These are phyloP conservation scores for Gossypium mustelinum DNA, from an alignment of 345 rosid genomes.

Conservation along the genomic window DNA sequence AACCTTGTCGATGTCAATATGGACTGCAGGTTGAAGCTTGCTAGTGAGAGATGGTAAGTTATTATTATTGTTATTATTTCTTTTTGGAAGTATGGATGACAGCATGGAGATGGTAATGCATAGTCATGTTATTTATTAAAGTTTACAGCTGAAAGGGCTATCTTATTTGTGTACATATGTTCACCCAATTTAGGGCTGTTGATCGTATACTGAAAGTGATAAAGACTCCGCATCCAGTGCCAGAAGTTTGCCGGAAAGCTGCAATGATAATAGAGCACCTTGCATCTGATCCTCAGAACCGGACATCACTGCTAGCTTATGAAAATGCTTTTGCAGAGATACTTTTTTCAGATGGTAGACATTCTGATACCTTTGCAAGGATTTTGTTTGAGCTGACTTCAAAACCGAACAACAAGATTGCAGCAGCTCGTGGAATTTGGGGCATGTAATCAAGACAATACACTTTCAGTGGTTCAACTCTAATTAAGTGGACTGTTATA, in stretches of 20 bases:
- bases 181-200: conserved; percentile 63
- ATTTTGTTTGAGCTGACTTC: conserved; percentile 84
- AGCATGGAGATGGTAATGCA: neutral
- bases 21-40: conserved; percentile 98
- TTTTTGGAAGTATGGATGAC: neutral
- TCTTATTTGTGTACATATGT: neutral
- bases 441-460: conserved; percentile 51
- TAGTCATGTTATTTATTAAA: neutral
- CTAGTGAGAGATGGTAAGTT: conserved; percentile 83
- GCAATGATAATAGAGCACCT: conserved; percentile 92
- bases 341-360: conserved; percentile 75
- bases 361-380: conserved; percentile 89
- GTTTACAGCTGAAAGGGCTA: neutral
- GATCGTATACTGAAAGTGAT: conserved; percentile 89
- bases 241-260: conserved; percentile 92
- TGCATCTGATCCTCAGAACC: conserved; percentile 88
- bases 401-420: conserved; percentile 79
- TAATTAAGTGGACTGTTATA: neutral
- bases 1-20: conserved; percentile 90
- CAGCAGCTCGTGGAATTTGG: conserved; percentile 87
- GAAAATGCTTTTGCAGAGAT: conserved; percentile 94
- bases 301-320: conserved; percentile 61
- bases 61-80: neutral
- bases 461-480: conserved; percentile 4
- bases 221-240: conserved; percentile 78